Percentiles rank a stretch among this genome's conserved stretches.
phyloP scores from a whole-genome alignment of 1,139 yeast genomes.

The Blastobotrys malaysiensis region DNA sequence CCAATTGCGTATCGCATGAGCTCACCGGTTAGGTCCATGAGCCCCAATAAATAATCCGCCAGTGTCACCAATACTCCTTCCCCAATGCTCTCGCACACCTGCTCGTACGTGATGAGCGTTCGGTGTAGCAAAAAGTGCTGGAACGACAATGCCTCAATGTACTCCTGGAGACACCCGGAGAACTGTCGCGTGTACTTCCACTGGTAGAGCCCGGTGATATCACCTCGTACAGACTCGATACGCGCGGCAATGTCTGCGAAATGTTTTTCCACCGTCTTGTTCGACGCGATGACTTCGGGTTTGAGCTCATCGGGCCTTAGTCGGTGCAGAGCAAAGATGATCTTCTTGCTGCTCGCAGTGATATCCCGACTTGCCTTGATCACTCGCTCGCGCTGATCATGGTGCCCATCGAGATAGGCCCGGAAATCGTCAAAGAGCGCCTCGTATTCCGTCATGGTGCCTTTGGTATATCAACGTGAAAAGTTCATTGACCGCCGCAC shows the following conservation, averaged over 20 bases:
- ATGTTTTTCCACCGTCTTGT: conserved; percentile 10
- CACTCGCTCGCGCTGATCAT: conserved; percentile 37
- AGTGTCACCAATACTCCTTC: conserved; percentile 15
- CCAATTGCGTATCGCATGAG: conserved; percentile 38
- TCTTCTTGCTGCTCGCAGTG: conserved; percentile 38
- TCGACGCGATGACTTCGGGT: conserved; percentile 3
- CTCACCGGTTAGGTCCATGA: conserved; percentile 43
- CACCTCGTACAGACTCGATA: conserved; percentile 14
- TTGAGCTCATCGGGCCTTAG: conserved; percentile 4
- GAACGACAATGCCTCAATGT: conserved; percentile 40
- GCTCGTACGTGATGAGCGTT: conserved; percentile 14
- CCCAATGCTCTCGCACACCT: conserved; percentile 11
- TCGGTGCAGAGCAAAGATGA: conserved; percentile 39
- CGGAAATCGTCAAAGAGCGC: conserved; percentile 6
- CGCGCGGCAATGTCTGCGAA: conserved; percentile 9
- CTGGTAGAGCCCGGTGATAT: conserved; percentile 16
- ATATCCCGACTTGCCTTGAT: conserved; percentile 38
- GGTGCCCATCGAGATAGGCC: conserved; percentile 24
- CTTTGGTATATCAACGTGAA: background rate
- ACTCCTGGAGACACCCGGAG: conserved; percentile 33
- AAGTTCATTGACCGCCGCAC: background rate
- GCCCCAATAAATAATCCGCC: conserved; percentile 38
- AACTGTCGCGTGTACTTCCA: conserved; percentile 21
- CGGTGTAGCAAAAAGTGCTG: conserved; percentile 28
- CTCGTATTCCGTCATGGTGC: background rate